Evolutionary conservation across 352 stramenopile genomes (phyloP).

Genomic region (Saprolegnia parasitica): DNA sequence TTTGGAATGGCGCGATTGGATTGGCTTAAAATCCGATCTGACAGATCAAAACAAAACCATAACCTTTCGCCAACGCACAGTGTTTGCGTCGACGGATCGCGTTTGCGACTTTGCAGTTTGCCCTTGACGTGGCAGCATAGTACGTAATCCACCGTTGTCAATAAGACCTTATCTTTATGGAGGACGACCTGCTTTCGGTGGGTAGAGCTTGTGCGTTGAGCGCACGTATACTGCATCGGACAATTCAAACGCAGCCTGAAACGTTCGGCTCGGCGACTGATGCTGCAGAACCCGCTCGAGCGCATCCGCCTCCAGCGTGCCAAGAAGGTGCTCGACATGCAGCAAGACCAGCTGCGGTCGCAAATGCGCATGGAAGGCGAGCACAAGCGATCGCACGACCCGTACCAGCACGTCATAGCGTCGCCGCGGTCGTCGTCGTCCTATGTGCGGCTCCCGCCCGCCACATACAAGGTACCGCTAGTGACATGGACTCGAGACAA

Average conservation of each 20-base stretch:
- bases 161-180: no score
- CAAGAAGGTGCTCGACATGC: conserved; percentile 45
- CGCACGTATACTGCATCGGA: no score
- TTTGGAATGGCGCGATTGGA: not conserved
- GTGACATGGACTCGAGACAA: no score
- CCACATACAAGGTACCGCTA: conserved; percentile 43
- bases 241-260: not conserved
- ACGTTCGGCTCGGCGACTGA: not conserved
- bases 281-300: conserved; percentile 47
- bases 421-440: conserved; percentile 46
- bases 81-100: no score
- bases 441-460: conserved; percentile 42
- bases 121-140: no score
- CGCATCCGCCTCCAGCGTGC: conserved; percentile 56
- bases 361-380: conserved; percentile 57
- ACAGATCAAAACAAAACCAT: no score
- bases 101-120: no score
- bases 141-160: no score
- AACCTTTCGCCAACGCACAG: no score
- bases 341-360: conserved; percentile 57
- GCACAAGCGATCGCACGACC: conserved; percentile 31
- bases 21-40: not conserved
- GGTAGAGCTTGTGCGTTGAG: no score
- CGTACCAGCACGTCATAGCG: conserved; percentile 40
- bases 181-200: no score